Evolutionary conservation across 2,329 filamentous ascomycete genomes (phyloP).

Genomic region (Pezicula rhizophila): DNA sequence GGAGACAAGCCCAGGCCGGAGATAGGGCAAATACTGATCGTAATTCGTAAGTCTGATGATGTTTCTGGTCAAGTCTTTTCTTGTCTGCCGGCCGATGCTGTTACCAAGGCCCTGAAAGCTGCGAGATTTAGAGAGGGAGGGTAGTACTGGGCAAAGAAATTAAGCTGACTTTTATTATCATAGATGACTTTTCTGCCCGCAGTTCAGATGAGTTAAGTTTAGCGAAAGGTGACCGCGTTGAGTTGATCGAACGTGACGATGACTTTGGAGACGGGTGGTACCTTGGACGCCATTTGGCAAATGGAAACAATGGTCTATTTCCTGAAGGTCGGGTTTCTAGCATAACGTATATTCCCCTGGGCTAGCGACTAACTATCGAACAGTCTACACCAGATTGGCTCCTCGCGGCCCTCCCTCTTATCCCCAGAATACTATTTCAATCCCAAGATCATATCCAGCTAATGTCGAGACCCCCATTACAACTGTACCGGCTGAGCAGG

Average conservation of each 20-base stretch:
- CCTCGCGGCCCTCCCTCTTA: conserved; percentile 25
- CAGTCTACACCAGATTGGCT: conserved; percentile 30
- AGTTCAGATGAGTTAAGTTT: conserved; percentile 91
- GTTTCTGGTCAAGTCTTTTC: not conserved
- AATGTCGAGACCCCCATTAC: conserved; percentile 3
- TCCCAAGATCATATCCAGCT: conserved; percentile 9
- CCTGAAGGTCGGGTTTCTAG: conserved; percentile 58
- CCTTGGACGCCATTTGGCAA: conserved; percentile 66
- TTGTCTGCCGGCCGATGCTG: not conserved
- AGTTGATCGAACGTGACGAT: conserved; percentile 78
- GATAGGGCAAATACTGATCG: conserved; percentile 60
- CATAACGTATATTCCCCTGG: not conserved
- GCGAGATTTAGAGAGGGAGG: not conserved
- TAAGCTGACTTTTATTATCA: conserved; percentile 12
- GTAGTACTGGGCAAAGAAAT: not conserved
- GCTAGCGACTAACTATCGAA: conserved; percentile 10
- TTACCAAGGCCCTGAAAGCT: no score
- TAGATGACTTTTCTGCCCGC: conserved; percentile 87
- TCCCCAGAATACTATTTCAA: conserved; percentile 15
- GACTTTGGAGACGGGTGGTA: conserved; percentile 89
- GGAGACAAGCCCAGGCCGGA: conserved; percentile 39
- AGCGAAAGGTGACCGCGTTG: conserved; percentile 75
- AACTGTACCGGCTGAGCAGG: conserved; percentile 5
- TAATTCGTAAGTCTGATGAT: conserved; percentile 57
- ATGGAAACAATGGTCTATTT: conserved; percentile 71